Evolutionary conservation across 2,329 filamentous ascomycete genomes (phyloP), one percentile per base, ranked within the genome.

Genomic region (Hymenoscyphus salicellus): DNA sequence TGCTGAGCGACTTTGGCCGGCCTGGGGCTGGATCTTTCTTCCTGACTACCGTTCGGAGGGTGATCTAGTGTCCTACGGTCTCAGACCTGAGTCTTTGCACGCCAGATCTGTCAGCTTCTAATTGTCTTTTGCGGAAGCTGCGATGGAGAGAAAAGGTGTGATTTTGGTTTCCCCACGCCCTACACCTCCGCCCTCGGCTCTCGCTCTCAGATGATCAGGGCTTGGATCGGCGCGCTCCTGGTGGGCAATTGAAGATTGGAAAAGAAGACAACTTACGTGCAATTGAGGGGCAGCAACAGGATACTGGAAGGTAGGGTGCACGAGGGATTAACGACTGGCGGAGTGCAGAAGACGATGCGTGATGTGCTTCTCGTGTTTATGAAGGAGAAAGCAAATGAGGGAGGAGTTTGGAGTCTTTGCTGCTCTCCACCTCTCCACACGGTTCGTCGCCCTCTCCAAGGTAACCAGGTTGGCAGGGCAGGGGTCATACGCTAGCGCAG

Each of bases 301-400:
- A 52, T 14, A 23, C 46, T 26, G 11, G 14, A 14, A 26, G 14
- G 20, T 52, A 14, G 14, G 46, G 20, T 52, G 46, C 46, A 23
- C 46, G 26, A 23, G 5, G 46, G 46, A 14, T 10, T 52, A 23
- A 49, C 7, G 36, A 38, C 14, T 38, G 36, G 36, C 16, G 36
- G 36, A 4, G 16, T 17, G 36, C 36, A 38, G 36, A 38, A 38
- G 46, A 26, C 8, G 20, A 52, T 23, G 23, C 28, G n/a, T n/a
- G n/a, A n/a, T n/a, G n/a, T n/a, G 3, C 36, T 17, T 38, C 36
- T 38, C 36, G 36, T 52, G n/a, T 52, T 26, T 52, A 20, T 46
- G 41, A 46, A 23, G 46, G 46, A 52, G 46, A 52, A 52, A 52
- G 46, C 23, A 52, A 52, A 52, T 52, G 46, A 52, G 46, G 46